These are phyloP conservation scores for Yamadazyma jaroonii DNA, from an alignment of 1,139 yeast genomes.

Conservation along the genomic window DNA sequence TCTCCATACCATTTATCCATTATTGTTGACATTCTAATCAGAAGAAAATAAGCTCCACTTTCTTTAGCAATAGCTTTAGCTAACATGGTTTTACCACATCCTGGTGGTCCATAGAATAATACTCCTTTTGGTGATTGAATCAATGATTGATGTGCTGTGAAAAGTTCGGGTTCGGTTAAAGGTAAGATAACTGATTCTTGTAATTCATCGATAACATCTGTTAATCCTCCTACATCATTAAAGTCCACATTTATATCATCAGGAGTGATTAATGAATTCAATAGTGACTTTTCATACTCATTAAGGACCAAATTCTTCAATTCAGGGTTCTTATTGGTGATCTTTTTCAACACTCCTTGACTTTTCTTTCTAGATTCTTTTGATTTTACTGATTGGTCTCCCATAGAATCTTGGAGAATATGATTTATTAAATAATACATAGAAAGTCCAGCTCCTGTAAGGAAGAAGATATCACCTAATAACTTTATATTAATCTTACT, in stretches of 20 bases:
- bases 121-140: slow-evolving; percentile 94
- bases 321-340: slow-evolving; percentile 59
- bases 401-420: slow-evolving; percentile 51
- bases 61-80: slow-evolving; percentile 95
- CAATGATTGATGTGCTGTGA: slow-evolving; percentile 59
- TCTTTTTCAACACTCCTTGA: slow-evolving; percentile 55
- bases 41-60: slow-evolving; percentile 88
- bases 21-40: slow-evolving; percentile 88
- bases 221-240: slow-evolving; percentile 85
- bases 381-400: slow-evolving; percentile 52
- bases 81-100: slow-evolving; percentile 96
- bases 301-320: slow-evolving; percentile 54
- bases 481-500: slow-evolving; percentile 52
- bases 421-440: slow-evolving; percentile 68
- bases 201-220: slow-evolving; percentile 75
- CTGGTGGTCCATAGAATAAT: slow-evolving; percentile 92
- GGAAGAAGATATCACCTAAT: slow-evolving; percentile 64
- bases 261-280: slow-evolving; percentile 80
- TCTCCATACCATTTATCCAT: slow-evolving; percentile 99
- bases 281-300: slow-evolving; percentile 74
- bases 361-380: slow-evolving; percentile 70
- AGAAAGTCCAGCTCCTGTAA: slow-evolving; percentile 82
- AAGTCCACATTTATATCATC: slow-evolving; percentile 76
- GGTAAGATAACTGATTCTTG: slow-evolving; percentile 89
- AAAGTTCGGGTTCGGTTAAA: slow-evolving; percentile 68